Conservation (phyloP, 192 early-diverging fungal species). For the Podila epicladia region DNA sequence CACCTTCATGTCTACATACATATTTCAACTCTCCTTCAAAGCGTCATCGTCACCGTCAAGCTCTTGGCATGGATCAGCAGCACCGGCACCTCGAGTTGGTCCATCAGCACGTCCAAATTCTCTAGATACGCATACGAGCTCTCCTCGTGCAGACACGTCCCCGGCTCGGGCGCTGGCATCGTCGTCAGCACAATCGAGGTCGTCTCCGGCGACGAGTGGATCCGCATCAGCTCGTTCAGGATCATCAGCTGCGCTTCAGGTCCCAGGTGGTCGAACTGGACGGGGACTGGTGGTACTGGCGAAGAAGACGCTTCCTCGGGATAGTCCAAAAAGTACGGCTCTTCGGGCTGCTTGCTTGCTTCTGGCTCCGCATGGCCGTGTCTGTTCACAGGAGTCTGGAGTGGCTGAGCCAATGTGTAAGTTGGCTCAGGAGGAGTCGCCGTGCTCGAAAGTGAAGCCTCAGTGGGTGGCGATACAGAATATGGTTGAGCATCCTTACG, state of each 20-base stretch:
- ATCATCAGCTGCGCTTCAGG: conserved; percentile 63
- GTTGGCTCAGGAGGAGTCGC: no score
- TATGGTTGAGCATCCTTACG: no score
- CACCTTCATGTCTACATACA: no score
- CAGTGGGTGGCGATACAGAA: no score
- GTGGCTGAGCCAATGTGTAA: no score
- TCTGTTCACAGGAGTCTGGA: no score
- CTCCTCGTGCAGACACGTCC: conserved; percentile 54
- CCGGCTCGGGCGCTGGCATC: conserved; percentile 63
- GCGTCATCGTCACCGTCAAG: conserved; percentile 69
- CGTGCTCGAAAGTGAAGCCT: no score
- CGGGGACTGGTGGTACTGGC: background rate
- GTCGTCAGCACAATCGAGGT: conserved; percentile 71
- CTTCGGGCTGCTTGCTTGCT: no score
- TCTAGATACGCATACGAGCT: conserved; percentile 60
- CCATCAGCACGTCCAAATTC: conserved; percentile 53
- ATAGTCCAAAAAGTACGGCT: no score
- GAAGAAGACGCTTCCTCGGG: no score
- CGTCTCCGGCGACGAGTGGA: conserved; percentile 52
- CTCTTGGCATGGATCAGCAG: conserved; percentile 73
- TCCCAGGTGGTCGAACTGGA: conserved; percentile 66
- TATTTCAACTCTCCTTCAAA: conserved; percentile 22
- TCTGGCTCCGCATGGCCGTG: no score
- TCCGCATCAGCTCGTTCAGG: conserved; percentile 69
- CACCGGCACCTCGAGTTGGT: conserved; percentile 60